These are phyloP conservation scores for Sporisorium graminicola DNA, from an alignment of 1,284 basidiomycete genomes.

Conservation along the genomic window DNA sequence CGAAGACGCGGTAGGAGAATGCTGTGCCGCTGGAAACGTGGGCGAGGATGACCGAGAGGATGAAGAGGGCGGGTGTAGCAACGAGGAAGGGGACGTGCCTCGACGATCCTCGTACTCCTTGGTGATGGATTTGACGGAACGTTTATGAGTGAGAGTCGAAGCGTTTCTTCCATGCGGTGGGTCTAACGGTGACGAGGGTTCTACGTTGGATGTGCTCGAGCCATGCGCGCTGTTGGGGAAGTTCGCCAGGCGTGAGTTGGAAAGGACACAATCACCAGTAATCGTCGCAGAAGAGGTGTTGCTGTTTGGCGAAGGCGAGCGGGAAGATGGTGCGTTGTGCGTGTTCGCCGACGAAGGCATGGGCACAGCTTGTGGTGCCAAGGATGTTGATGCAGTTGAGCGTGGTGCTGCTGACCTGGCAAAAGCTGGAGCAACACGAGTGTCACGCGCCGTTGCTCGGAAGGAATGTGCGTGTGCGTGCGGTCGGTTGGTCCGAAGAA, in stretches of 20 bases:
- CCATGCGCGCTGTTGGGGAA: constrained; percentile 7
- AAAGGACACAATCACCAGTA: constrained; percentile 24
- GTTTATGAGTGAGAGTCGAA: constrained; percentile 34
- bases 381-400: constrained; percentile 1
- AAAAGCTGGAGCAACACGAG: not conserved
- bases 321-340: constrained; percentile 3
- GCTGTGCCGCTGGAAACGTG: constrained; percentile 3
- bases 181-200: constrained; percentile 1
- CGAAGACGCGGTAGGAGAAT: constrained; percentile 1
- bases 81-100: constrained; percentile 2
- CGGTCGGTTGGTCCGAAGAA: not conserved
- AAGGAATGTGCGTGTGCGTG: not conserved
- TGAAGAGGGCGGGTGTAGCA: constrained; percentile 15
- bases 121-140: constrained; percentile 46
- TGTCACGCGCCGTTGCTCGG: not conserved
- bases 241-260: constrained; percentile 31
- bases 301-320: not conserved
- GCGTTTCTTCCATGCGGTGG: constrained; percentile 5
- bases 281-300: not conserved
- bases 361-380: constrained; percentile 7
- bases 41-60: constrained; percentile 28
- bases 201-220: constrained; percentile 8
- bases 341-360: constrained; percentile 29
- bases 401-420: not conserved
- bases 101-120: constrained; percentile 31